phyloP scores from a whole-genome alignment of 768 basidiomycete species.

The Lactarius sp. region DNA sequence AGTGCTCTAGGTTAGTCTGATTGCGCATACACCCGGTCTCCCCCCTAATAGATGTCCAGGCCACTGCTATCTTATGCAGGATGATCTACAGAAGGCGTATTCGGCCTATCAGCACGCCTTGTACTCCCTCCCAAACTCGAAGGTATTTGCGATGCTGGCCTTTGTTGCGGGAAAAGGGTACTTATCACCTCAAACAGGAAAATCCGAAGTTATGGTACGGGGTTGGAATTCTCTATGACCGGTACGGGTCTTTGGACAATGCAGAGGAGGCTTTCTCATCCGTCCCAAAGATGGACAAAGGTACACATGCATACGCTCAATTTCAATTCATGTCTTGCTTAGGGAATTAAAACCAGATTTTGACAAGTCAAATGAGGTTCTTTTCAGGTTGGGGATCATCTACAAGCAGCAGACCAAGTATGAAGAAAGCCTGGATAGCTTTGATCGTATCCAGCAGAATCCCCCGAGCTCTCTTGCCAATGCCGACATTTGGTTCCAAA shows the following conservation, averaged over 20 bases:
- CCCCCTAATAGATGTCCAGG: constrained; percentile 41
- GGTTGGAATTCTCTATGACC: constrained; percentile 97
- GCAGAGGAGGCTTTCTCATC: constrained; percentile 98
- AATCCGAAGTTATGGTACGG: constrained; percentile 99
- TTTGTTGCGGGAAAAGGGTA: constrained; percentile 12
- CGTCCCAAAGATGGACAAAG: constrained; percentile 94
- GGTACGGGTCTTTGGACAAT: constrained; percentile 96
- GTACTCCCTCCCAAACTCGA: constrained; percentile 92
- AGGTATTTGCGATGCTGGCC: constrained; percentile 44
- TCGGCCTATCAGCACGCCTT: constrained; percentile 98
- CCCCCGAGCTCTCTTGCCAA: constrained; percentile 94
- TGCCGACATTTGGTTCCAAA: constrained; percentile 99
- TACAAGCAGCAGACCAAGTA: constrained; percentile 99
- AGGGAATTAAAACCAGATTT: constrained; percentile 57
- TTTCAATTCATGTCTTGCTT: not conserved
- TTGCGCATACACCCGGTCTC: constrained; percentile 25
- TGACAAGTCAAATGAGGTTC: constrained; percentile 97
- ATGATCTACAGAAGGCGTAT: constrained; percentile 97
- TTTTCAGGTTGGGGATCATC: constrained; percentile 96
- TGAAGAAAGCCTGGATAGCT: constrained; percentile 81
- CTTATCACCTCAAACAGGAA: constrained; percentile 44
- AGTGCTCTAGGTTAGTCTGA: constrained; percentile 73
- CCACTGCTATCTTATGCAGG: constrained; percentile 98
- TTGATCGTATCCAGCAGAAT: constrained; percentile 92
- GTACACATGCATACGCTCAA: constrained; percentile 37